Evolutionary conservation across 2,329 filamentous ascomycete species (phyloP), one percentile per base, ranked within the genome.

Genomic region (Ophiosphaerella herpotricha): DNA sequence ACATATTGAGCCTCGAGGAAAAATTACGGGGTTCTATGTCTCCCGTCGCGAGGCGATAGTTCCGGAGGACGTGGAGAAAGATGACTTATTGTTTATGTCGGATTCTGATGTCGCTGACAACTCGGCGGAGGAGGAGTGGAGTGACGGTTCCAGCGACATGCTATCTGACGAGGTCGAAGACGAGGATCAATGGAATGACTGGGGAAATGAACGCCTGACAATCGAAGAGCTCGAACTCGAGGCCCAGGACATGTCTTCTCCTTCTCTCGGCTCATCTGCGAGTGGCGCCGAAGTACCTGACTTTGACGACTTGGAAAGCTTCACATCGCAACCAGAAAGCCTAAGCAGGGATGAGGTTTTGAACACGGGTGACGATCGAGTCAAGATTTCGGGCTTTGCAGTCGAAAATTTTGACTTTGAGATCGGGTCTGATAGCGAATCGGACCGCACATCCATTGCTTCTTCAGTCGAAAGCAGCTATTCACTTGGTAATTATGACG

Each of bases 161-260:
- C 41, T 43, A 9, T 43, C 41, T 4, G 41, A 43, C 26, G 41
- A 43, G 23, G 41, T 43, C 16, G 41, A 43, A 14, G 41, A 35
- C 12, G 41, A 43, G 24, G 41, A 43, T 26, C 41, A 43, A 18
- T 43, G 41, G 41, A 43, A 43, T 7, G 41, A 43, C n/a, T 43
- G 41, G 41, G 41, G 41, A 5, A 43, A 43, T 13, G 41, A 43
- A 13, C 31, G 41, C 11, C 12, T 43, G 12, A 34, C 32, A 16
- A 26, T 43, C 14, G 41, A 43, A 36, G 41, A 43, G 13, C 41
- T 43, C 8, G 13, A 43, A 5, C 12, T 36, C 23, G 41, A 36
- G 14, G 41, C 33, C 3, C 5, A 13, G 2, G 13, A 35, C 12
- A 13, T 36, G 9, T 24, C 26, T 7, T 32, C 24, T 9, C 32